Percentiles rank a stretch among this genome's conserved stretches.
These are phyloP conservation scores for Erythrophleum ivorense DNA, from an alignment of 331 rosid species.

Conservation along the genomic window DNA sequence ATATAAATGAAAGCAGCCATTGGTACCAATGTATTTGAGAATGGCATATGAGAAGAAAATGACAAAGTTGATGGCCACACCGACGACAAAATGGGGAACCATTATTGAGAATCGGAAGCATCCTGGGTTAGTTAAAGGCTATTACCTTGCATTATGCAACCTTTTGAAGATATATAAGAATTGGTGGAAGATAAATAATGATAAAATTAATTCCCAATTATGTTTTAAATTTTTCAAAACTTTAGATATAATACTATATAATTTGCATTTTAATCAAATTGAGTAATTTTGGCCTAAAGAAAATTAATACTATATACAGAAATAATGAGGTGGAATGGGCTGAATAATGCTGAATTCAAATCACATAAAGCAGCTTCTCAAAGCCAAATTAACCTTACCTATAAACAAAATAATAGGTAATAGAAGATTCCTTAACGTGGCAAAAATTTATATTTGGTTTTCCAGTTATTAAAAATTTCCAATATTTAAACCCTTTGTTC, in stretches of 20 bases:
- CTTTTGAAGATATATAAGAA: not conserved
- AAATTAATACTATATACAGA: not conserved
- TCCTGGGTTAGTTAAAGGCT: constrained; percentile 1
- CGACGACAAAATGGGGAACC: constrained; percentile 9
- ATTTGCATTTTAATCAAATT: not conserved
- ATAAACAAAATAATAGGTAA: not conserved
- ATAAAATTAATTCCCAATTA: not conserved
- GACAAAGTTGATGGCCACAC: constrained; percentile 46
- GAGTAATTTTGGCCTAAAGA: not conserved
- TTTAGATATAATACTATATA: not conserved
- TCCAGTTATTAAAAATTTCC: not conserved
- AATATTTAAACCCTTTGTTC: not conserved
- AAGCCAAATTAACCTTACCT: not conserved
- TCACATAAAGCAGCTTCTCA: not conserved
- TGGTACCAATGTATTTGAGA: not conserved
- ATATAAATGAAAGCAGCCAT: constrained; percentile 4
- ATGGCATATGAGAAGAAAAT: constrained; percentile 31
- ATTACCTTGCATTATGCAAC: not conserved
- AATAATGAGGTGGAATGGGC: not conserved
- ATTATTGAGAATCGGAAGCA: not conserved
- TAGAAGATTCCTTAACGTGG: not conserved
- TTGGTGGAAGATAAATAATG: not conserved
- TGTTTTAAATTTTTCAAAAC: not conserved
- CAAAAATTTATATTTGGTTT: not conserved
- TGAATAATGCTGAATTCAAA: not conserved